Conservation (phyloP, 2,329 filamentous ascomycete species). For the Tricladium varicosporioides region DNA sequence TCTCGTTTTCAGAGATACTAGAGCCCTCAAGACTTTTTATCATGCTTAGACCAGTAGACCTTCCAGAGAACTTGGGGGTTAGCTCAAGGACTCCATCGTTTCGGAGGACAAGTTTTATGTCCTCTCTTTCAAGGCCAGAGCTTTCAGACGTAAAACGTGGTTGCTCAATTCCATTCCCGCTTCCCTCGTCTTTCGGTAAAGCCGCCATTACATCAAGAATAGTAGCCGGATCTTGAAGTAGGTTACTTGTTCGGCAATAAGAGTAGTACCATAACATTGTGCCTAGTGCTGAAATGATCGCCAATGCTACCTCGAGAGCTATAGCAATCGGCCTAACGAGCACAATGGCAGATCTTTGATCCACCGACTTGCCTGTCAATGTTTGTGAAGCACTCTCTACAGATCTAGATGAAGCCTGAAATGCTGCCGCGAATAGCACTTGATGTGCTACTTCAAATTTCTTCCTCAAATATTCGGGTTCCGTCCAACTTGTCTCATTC, state of each 20-base stretch:
- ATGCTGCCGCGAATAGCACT: slow-evolving; percentile 39
- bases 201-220: slow-evolving; percentile 27
- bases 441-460: slow-evolving; percentile 42
- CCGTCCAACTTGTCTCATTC: slow-evolving; percentile 30
- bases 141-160: not conserved
- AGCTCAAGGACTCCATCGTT: too few species aligned
- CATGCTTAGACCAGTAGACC: not conserved
- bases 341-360: slow-evolving; percentile 18
- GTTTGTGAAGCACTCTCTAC: not conserved
- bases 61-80: too few species aligned
- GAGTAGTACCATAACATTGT: slow-evolving; percentile 19
- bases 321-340: slow-evolving; percentile 28
- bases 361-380: not conserved
- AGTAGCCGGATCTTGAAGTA: slow-evolving; percentile 30
- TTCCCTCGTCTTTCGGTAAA: not conserved
- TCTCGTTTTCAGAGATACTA: not conserved
- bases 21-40: not conserved
- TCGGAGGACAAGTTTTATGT: too few species aligned
- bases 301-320: slow-evolving; percentile 28
- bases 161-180: not conserved
- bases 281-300: slow-evolving; percentile 19
- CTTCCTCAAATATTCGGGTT: slow-evolving; percentile 32
- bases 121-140: not conserved
- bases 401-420: slow-evolving; percentile 15
- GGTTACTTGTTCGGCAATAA: slow-evolving; percentile 18